phyloP scores from a whole-genome alignment of 257 asterid genomes.

The Ophiorrhiza pumila region DNA sequence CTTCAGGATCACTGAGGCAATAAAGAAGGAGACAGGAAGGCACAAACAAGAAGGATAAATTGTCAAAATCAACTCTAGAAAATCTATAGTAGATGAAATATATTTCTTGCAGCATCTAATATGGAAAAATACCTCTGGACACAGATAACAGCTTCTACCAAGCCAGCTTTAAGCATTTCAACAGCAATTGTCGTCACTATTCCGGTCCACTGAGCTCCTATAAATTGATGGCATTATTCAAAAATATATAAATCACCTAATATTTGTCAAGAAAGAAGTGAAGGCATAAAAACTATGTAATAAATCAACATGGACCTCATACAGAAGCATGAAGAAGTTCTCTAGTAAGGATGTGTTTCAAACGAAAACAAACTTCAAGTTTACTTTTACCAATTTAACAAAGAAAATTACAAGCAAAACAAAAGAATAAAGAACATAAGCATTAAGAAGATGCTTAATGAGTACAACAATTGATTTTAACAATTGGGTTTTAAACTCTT shows the following conservation, averaged over 20 bases:
- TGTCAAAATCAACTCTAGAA: background rate
- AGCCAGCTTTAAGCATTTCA: constrained; percentile 89
- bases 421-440: background rate
- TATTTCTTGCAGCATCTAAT: background rate
- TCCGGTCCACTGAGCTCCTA: constrained; percentile 99
- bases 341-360: background rate
- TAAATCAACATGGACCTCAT: background rate
- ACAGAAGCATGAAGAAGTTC: background rate
- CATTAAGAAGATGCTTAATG: no score
- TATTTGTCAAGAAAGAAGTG: background rate
- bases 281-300: background rate
- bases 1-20: constrained; percentile 83
- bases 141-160: constrained; percentile 96
- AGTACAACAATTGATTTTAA: no score
- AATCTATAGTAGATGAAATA: background rate
- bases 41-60: constrained; percentile 1
- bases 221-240: constrained; percentile 14
- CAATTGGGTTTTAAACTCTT: no score
- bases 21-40: constrained; percentile 18
- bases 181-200: constrained; percentile 95
- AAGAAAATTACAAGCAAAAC: background rate
- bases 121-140: constrained; percentile 66
- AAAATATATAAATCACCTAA: background rate
- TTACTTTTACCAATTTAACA: no score
- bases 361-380: background rate